Evolutionary conservation across 768 basidiomycete species (phyloP).

Genomic region (Calocera cornea): DNA sequence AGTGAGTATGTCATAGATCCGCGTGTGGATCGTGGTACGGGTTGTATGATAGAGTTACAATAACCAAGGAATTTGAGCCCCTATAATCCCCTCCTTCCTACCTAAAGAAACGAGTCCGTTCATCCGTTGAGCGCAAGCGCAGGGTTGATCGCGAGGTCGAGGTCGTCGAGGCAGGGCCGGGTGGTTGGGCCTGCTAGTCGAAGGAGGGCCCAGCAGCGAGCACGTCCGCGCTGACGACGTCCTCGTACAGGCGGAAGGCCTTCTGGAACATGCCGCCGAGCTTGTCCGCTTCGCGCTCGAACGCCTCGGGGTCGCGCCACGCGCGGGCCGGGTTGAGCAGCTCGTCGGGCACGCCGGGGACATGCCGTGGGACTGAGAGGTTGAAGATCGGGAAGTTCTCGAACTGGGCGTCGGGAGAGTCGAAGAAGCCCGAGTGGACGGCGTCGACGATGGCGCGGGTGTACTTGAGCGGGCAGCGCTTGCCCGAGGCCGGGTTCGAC

Average conservation of each 20-base stretch:
- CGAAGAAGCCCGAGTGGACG: constrained; percentile 82
- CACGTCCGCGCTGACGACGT: constrained; percentile 68
- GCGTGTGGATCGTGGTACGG: constrained; percentile 1
- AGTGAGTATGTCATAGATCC: constrained; percentile 2
- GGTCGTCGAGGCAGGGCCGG: not conserved
- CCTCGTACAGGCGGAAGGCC: constrained; percentile 85
- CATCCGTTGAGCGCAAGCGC: not conserved
- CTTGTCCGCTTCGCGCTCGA: constrained; percentile 76
- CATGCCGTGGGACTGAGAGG: constrained; percentile 64
- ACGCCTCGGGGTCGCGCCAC: constrained; percentile 82
- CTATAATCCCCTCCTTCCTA: not conserved
- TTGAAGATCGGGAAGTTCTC: constrained; percentile 71
- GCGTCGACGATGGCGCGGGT: constrained; percentile 95
- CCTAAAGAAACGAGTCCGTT: not conserved
- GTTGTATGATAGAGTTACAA: not conserved
- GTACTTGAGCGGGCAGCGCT: constrained; percentile 90
- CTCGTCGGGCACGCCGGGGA: constrained; percentile 82
- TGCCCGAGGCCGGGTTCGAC: constrained; percentile 36
- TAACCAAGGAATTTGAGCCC: not conserved
- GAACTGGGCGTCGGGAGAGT: constrained; percentile 57
- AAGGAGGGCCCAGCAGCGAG: constrained; percentile 58
- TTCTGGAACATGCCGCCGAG: constrained; percentile 87
- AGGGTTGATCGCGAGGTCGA: not conserved
- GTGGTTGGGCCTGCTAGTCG: not conserved
- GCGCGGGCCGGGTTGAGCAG: constrained; percentile 78